Evolutionary conservation across 345 rosid species (phyloP).

Genomic region (Populus deltoides): DNA sequence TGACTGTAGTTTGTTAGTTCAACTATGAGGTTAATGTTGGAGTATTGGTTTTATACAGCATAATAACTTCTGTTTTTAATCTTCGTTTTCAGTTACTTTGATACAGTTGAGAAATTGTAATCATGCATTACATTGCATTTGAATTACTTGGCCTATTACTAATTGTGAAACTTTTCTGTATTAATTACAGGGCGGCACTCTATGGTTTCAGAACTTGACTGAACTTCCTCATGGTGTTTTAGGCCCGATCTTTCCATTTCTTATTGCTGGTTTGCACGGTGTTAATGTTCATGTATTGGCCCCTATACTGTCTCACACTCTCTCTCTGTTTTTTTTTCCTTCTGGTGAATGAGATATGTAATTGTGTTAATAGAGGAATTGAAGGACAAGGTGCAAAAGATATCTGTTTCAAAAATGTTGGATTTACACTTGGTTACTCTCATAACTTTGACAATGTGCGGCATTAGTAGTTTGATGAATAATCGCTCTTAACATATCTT

Average conservation of each 20-base stretch:
- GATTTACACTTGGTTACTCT: not conserved
- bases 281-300: conserved; percentile 65
- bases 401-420: too few species aligned
- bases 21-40: too few species aligned
- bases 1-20: too few species aligned
- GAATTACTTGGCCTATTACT: not conserved
- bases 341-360: too few species aligned
- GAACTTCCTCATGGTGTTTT: conserved; percentile 60
- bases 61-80: too few species aligned
- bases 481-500: conserved; percentile 37
- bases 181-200: conserved; percentile 78
- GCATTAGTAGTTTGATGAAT: not conserved
- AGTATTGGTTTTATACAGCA: too few species aligned
- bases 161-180: not conserved
- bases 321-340: too few species aligned
- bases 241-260: conserved; percentile 67
- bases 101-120: too few species aligned
- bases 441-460: not conserved
- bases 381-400: too few species aligned
- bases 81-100: too few species aligned
- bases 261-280: conserved; percentile 76
- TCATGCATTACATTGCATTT: not conserved
- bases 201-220: conserved; percentile 93
- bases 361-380: too few species aligned
- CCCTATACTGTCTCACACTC: not conserved